Percentiles rank a stretch among this genome's conserved stretches.
phyloP scores from a whole-genome alignment of 2,329 filamentous ascomycete genomes.

The Cyphellophora europaea region DNA sequence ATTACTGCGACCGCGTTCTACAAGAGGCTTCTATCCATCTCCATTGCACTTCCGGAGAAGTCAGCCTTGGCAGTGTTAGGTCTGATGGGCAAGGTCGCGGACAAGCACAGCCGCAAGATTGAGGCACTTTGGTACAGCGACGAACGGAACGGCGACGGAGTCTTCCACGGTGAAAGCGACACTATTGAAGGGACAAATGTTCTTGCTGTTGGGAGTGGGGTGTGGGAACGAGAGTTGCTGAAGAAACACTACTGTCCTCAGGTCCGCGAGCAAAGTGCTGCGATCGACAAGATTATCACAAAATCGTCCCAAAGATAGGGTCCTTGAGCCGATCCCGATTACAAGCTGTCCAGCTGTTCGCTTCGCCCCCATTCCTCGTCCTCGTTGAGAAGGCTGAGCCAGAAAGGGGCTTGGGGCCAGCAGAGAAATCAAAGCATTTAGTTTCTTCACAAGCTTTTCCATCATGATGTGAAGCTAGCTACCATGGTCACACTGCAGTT shows the following conservation, averaged over 20 bases:
- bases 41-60: constrained; percentile 85
- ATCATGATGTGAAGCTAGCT: no score
- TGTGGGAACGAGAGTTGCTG: constrained; percentile 90
- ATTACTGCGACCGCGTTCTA: constrained; percentile 82
- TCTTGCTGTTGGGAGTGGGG: constrained; percentile 61
- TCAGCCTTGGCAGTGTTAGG: constrained; percentile 71
- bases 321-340: no score
- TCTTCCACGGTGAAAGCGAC: constrained; percentile 63
- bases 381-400: no score
- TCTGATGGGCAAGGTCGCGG: constrained; percentile 67
- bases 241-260: constrained; percentile 77
- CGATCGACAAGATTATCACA: constrained; percentile 58
- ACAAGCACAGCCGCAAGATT: constrained; percentile 74
- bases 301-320: background rate
- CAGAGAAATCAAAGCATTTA: no score
- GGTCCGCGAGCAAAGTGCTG: constrained; percentile 64
- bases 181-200: constrained; percentile 83
- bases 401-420: no score
- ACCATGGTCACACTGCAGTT: no score
- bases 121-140: constrained; percentile 88
- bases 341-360: no score
- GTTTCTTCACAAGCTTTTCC: no score
- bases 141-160: constrained; percentile 82
- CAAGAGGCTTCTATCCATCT: constrained; percentile 76
- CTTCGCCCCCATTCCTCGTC: no score